Evolutionary conservation across 164 flowering plant species (phyloP), one percentile per base, ranked within the genome.

Genomic region (Magnolia kwangsiensis): DNA sequence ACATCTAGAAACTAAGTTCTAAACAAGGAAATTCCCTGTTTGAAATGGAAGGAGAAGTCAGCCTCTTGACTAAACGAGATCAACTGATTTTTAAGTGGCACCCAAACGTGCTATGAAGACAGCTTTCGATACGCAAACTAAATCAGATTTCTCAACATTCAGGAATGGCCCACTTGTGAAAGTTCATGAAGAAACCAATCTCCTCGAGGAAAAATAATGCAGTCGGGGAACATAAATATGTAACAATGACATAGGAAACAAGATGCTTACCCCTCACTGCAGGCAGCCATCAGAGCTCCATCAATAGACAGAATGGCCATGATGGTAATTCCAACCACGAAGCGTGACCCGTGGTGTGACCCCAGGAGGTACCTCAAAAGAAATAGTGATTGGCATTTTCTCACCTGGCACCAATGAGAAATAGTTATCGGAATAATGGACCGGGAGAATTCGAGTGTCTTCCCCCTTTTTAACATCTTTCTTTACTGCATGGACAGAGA

Each of bases 381-480:
- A 79, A 58, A 92, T 76, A 27, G 73, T 88, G 67, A 96, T 72
- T 0, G 84, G 50, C 88, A 88, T 85, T 1, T 63, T 80, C 79
- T 96, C 99, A 21, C 98, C 99, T 1, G 99, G 99, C 1, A 88
- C 98, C 58, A 96, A 80, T 4, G 99, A 96, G 79, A 96, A 92
- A 78, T 91, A 94, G 88, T 96, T 96, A 82, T 96, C 93, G 0
- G 99, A 92, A 79, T 94, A 96, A 82, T 91, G 97, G 65, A 96
- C 98, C 0, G 99, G 99, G 65, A 96, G 96, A 72, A 96, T 89
- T 78, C 99, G 86, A 3, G 94, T 90, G 83, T 94, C 99, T 74
- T 90, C 93, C 71, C 90, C 94, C 73, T 85, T 86, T 80, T 85
- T 72, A 18, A 69, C 76, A 29, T 84, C 83, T 45, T 80, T 78